These are phyloP conservation scores for Babesia bigemina DNA, from an alignment of 169 alveolate species.

Conservation along the genomic window DNA sequence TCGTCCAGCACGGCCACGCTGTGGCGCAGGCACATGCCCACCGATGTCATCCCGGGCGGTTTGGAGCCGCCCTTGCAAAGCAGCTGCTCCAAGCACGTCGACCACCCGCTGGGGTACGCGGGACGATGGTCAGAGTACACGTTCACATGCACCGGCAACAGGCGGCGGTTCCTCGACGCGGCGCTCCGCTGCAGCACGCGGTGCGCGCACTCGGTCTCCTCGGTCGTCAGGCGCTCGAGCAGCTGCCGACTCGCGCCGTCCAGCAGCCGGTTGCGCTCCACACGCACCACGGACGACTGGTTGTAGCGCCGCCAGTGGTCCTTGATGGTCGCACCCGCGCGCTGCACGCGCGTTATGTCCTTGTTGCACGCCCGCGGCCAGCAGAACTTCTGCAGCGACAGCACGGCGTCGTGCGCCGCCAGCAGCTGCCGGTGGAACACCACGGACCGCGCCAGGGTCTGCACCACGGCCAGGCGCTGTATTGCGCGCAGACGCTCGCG, in stretches of 20 bases:
- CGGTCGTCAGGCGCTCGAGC: constrained; percentile 17
- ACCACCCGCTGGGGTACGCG: constrained; percentile 64
- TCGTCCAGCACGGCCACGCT: constrained; percentile 47
- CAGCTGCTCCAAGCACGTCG: constrained; percentile 11
- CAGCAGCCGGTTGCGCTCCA: constrained; percentile 6
- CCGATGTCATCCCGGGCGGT: constrained; percentile 9
- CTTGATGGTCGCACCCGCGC: constrained; percentile 11
- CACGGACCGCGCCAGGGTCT: constrained; percentile 9
- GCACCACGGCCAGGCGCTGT: neutral
- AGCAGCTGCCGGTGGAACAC: constrained; percentile 11
- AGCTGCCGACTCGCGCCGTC: constrained; percentile 13
- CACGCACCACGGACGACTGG: constrained; percentile 8
- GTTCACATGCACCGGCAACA: constrained; percentile 55
- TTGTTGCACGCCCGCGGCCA: constrained; percentile 23
- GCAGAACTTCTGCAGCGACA: constrained; percentile 29
- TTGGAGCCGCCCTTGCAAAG: constrained; percentile 12
- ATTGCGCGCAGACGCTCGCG: constrained; percentile 3
- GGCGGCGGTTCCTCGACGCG: neutral
- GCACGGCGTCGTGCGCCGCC: constrained; percentile 25
- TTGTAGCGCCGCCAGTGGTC: neutral
- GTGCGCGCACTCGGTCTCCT: constrained; percentile 30
- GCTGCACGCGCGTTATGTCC: constrained; percentile 3
- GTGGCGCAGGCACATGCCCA: constrained; percentile 19
- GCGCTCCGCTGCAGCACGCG: constrained; percentile 11
- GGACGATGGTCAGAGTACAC: constrained; percentile 45